A percentile compares a stretch with the other conserved stretches of the same genome.
phyloP scores from a whole-genome alignment of 2,329 filamentous ascomycete genomes.

The Ophioceras dolichostomum region DNA sequence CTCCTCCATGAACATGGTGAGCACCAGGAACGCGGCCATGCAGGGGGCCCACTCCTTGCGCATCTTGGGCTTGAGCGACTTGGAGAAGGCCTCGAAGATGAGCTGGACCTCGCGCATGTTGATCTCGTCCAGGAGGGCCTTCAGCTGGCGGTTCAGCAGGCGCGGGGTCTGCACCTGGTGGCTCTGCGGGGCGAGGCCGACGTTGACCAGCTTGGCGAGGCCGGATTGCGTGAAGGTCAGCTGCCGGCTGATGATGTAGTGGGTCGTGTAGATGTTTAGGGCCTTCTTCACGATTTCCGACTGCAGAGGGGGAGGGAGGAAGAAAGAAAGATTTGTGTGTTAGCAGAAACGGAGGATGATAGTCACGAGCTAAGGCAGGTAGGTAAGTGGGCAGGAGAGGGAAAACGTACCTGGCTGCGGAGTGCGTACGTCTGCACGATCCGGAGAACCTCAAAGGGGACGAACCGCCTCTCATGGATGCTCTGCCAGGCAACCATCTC shows the following conservation, averaged over 20 bases:
- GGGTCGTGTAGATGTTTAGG: constrained; percentile 41
- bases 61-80: constrained; percentile 40
- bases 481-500: too few species aligned
- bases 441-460: constrained; percentile 30
- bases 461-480: too few species aligned
- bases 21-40: constrained; percentile 40
- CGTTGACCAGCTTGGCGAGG: constrained; percentile 25
- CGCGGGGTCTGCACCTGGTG: constrained; percentile 35
- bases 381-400: not conserved
- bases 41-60: constrained; percentile 43
- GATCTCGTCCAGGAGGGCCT: constrained; percentile 42
- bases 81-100: constrained; percentile 40
- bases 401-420: constrained; percentile 26
- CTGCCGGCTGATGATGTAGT: constrained; percentile 44
- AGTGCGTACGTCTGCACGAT: constrained; percentile 36
- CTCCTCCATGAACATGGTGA: constrained; percentile 47
- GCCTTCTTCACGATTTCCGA: constrained; percentile 39
- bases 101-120: constrained; percentile 36
- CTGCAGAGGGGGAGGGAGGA: constrained; percentile 10
- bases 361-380: not conserved
- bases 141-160: constrained; percentile 43
- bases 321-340: not conserved
- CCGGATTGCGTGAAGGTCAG: constrained; percentile 35
- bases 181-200: constrained; percentile 29
- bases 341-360: too few species aligned